Evolutionary conservation across 768 basidiomycete species (phyloP), one percentile per base, ranked within the genome.

Genomic region (Gelatoporia subvermispora): DNA sequence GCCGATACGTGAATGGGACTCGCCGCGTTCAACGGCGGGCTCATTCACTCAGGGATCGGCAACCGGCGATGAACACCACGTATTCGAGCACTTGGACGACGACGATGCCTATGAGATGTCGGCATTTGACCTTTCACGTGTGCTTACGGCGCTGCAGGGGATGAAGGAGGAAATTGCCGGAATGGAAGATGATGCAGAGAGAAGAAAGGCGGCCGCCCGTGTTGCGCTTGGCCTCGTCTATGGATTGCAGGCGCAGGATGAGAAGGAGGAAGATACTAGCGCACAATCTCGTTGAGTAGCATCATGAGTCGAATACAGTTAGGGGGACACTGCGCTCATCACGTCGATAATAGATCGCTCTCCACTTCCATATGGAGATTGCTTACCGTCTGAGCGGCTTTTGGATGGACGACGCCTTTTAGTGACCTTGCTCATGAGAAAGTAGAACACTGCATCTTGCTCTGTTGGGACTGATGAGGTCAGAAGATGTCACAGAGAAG

Each of bases 161-260:
- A 77, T 88, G 76, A 86, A 85, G 60, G 78, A 77, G 20, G 85
- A 90, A 68, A 88, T 90, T 54, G 73, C 81, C 20, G 74, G 70
- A 10, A 85, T 90, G 68, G 67, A 71, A 4, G 73, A 83, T 58
- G 78, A 82, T 54, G 72, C 71, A 20, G 84, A 85, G 65, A 71
- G 80, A 54, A 70, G 83, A 55, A 77, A 70, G 56, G 81, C 85
- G 21, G 88, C 88, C 0, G 88, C 88, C 8, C 70, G 72, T 40
- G 84, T 86, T 18, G 85, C 88, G 20, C 68, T 90, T 0, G 84
- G 84, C 1, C 65, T 90, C 43, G 85, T 83, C 5, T 84, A 87
- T 63, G 87, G 85, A 2, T 65, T 89, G 45, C 41, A 49, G 28
- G 44, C 45, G 37, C 23, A 51, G 20, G 13, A 21, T 15, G 43